Percentiles rank a stretch among this genome's conserved stretches.
Conservation (phyloP, 83 land plant genomes). For the Picea mariana region DNA sequence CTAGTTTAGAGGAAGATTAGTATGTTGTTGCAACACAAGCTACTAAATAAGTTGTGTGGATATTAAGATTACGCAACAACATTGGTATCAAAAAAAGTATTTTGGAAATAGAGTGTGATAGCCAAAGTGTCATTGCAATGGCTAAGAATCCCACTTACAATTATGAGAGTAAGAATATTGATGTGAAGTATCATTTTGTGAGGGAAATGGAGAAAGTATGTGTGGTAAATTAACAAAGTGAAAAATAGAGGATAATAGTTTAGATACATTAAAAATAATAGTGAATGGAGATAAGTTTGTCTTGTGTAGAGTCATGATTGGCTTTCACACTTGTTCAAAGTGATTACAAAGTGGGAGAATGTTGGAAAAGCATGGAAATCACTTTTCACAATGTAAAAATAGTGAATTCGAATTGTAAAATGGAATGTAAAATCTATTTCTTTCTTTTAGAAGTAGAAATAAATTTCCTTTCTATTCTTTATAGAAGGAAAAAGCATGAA, state of each 20-base stretch:
- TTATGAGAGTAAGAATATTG: background rate
- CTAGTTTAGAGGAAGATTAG: background rate
- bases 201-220: background rate
- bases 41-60: background rate
- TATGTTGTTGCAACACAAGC: background rate
- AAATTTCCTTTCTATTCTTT: no score
- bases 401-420: no score
- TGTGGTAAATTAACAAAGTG: background rate
- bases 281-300: no score
- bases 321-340: no score
- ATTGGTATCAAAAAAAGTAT: background rate
- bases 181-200: background rate
- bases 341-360: constrained; percentile 15
- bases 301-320: no score
- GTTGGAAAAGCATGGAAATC: no score
- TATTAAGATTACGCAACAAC: background rate
- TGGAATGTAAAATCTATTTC: no score
- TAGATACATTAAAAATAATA: background rate
- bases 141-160: background rate
- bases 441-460: no score
- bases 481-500: no score
- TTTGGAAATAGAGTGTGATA: background rate
- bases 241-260: background rate
- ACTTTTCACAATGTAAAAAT: no score
- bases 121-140: background rate